Evolutionary conservation across 805 yeast genomes (phyloP).

Genomic region (Blastobotrys terrestris): DNA sequence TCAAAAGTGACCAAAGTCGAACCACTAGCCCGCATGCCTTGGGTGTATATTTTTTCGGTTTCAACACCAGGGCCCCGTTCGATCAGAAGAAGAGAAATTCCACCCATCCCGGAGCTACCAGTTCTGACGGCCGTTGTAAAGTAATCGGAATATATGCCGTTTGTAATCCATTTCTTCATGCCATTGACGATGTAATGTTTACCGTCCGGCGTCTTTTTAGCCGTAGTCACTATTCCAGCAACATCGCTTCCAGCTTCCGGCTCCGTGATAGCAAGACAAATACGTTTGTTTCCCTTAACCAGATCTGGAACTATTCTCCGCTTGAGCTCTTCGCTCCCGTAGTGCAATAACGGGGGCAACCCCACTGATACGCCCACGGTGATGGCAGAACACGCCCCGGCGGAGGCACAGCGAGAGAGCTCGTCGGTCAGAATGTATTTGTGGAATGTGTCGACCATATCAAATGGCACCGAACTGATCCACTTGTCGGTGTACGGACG

Average conservation of each 20-base stretch:
- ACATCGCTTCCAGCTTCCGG: conserved; percentile 42
- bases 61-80: conserved; percentile 34
- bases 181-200: conserved; percentile 37
- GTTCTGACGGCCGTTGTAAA: conserved; percentile 41
- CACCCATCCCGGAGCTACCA: conserved; percentile 35
- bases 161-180: conserved; percentile 42
- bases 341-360: conserved; percentile 35
- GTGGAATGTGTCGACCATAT: conserved; percentile 36
- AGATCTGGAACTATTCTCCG: conserved; percentile 34
- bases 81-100: conserved; percentile 35
- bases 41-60: conserved; percentile 34
- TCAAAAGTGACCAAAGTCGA: conserved; percentile 37
- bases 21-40: conserved; percentile 39
- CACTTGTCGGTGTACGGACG: conserved; percentile 35
- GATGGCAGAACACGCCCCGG: conserved; percentile 37
- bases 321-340: conserved; percentile 28
- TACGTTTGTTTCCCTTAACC: conserved; percentile 33
- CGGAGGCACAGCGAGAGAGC: conserved; percentile 36
- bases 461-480: conserved; percentile 34
- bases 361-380: conserved; percentile 38
- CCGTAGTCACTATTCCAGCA: conserved; percentile 36
- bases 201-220: conserved; percentile 33
- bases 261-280: conserved; percentile 38
- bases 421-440: conserved; percentile 36
- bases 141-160: conserved; percentile 38